phyloP scores from a whole-genome alignment of 257 asterid species.

The Solanum tarapatanum region DNA sequence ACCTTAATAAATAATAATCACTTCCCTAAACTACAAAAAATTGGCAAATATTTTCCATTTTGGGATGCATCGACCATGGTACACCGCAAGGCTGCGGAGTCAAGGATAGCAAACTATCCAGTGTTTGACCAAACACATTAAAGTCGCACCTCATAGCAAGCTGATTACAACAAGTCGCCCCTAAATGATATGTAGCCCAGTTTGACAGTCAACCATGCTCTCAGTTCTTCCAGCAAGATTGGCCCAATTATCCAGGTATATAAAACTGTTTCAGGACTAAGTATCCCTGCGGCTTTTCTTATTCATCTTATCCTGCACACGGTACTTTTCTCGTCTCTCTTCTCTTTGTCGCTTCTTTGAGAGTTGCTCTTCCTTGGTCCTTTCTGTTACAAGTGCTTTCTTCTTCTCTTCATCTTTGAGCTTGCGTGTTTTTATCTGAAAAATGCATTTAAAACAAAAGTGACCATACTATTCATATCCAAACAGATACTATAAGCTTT shows the following conservation, averaged over 20 bases:
- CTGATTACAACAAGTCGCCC: background rate
- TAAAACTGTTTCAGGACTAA: background rate
- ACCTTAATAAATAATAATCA: background rate
- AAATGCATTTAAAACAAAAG: background rate
- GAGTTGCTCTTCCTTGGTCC: conserved; percentile 66
- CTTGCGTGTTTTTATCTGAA: conserved; percentile 56
- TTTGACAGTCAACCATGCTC: background rate
- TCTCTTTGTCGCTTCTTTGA: conserved; percentile 79
- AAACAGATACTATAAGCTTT: background rate
- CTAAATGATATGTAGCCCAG: background rate
- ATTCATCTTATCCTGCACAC: conserved; percentile 55
- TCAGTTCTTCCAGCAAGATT: background rate
- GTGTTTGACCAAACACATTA: background rate
- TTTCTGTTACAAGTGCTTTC: conserved; percentile 44
- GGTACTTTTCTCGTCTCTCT: conserved; percentile 70
- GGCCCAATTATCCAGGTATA: background rate
- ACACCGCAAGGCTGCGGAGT: background rate
- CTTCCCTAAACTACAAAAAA: background rate
- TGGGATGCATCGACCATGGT: background rate
- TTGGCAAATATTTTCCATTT: background rate
- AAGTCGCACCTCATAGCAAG: background rate
- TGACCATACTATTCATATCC: background rate
- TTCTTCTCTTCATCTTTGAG: conserved; percentile 46
- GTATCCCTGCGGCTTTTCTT: conserved; percentile 49
- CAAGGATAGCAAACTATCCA: background rate